A percentile compares a stretch with the other conserved stretches of the same genome.
These are phyloP conservation scores for Fragaria ananassa DNA, from an alignment of 306 rosid species.

Conservation along the genomic window DNA sequence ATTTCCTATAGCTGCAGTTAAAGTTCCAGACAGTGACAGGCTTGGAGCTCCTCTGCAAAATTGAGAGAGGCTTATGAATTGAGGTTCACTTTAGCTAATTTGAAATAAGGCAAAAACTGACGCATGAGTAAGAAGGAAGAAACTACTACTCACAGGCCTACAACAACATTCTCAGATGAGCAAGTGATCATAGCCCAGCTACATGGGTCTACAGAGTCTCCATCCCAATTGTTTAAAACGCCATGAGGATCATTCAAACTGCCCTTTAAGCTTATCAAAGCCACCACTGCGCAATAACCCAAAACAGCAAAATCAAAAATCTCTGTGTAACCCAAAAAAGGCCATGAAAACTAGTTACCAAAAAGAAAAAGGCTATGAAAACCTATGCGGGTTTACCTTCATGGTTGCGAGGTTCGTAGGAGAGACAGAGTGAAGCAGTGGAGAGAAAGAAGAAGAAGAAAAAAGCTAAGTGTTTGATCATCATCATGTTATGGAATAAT, in stretches of 20 bases:
- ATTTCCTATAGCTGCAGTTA: slow-evolving; percentile 64
- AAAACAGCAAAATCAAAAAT: slow-evolving; percentile 1
- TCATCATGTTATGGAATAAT: slow-evolving; percentile 33
- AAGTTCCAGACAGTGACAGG: slow-evolving; percentile 82
- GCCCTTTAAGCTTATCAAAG: slow-evolving; percentile 55
- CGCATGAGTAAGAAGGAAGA: not conserved
- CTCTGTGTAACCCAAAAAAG: not conserved
- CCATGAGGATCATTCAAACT: slow-evolving; percentile 72
- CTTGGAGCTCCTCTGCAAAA: slow-evolving; percentile 86
- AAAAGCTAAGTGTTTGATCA: slow-evolving; percentile 17
- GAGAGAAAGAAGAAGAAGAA: slow-evolving; percentile 28
- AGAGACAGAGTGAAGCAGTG: slow-evolving; percentile 31
- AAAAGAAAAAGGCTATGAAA: not conserved
- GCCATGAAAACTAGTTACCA: not conserved
- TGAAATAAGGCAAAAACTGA: not conserved
- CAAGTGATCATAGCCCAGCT: slow-evolving; percentile 96
- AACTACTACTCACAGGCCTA: slow-evolving; percentile 75
- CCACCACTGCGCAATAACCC: slow-evolving; percentile 51
- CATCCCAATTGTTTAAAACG: slow-evolving; percentile 82
- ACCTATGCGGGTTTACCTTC: slow-evolving; percentile 50
- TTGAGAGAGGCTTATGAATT: not conserved
- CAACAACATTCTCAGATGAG: slow-evolving; percentile 62
- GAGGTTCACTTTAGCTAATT: not conserved
- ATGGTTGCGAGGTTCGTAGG: slow-evolving; percentile 84
- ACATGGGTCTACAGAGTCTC: slow-evolving; percentile 89